These are phyloP conservation scores for Verticillium tricorpus DNA, from an alignment of 2,329 filamentous ascomycete genomes.

Conservation along the genomic window DNA sequence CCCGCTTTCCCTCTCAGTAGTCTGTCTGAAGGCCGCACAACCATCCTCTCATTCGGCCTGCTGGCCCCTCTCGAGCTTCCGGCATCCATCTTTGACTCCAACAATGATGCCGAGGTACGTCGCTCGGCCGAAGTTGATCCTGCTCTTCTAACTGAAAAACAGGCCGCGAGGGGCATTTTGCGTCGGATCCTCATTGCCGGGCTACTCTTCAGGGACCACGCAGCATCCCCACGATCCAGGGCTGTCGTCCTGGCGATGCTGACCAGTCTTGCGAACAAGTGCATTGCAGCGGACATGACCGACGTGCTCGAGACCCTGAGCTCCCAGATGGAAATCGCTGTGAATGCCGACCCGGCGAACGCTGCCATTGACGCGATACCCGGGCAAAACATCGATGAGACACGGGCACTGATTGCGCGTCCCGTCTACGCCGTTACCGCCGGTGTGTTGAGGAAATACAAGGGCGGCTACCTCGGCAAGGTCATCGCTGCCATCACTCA, in stretches of 20 bases:
- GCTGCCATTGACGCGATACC: not conserved
- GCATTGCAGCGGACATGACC: constrained; percentile 28
- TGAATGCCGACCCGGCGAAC: constrained; percentile 9
- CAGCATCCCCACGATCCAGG: constrained; percentile 7
- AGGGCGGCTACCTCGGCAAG: constrained; percentile 29
- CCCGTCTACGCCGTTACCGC: constrained; percentile 28
- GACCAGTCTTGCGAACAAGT: constrained; percentile 40
- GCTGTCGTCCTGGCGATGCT: constrained; percentile 28
- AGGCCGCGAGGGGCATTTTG: constrained; percentile 31
- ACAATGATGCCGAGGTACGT: not conserved
- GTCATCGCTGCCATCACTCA: constrained; percentile 19
- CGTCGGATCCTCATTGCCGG: constrained; percentile 20
- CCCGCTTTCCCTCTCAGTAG: constrained; percentile 11
- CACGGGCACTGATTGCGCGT: constrained; percentile 3
- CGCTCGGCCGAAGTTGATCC: not conserved
- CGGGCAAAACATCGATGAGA: not conserved
- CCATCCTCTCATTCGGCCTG: constrained; percentile 32
- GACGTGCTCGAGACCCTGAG: constrained; percentile 13
- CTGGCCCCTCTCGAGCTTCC: constrained; percentile 25
- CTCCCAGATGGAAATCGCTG: constrained; percentile 8
- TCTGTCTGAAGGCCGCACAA: constrained; percentile 9
- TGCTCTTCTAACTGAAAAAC: not conserved
- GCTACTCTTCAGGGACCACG: constrained; percentile 12
- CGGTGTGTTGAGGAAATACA: constrained; percentile 33
- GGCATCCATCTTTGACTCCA: not conserved